Conservation (phyloP, 2,329 filamentous ascomycete species). For the Cadophora malorum region DNA sequence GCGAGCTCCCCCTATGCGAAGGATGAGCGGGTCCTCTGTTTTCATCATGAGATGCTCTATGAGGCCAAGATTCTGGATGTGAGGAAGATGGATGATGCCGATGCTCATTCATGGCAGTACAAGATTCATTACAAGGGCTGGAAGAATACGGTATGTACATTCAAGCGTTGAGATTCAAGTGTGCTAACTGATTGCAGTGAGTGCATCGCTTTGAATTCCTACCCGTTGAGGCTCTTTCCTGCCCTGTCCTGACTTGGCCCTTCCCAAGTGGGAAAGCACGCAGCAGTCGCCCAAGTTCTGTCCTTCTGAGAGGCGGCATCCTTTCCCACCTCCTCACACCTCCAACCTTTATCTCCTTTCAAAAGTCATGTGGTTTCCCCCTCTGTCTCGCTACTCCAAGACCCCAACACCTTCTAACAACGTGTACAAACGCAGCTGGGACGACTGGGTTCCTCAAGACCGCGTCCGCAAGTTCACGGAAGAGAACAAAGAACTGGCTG, state of each 20-base stretch:
- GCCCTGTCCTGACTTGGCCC: not conserved
- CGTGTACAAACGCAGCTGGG: slow-evolving; percentile 67
- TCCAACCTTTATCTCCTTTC: slow-evolving; percentile 1
- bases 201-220: slow-evolving; percentile 20
- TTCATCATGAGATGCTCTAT: slow-evolving; percentile 96
- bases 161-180: slow-evolving; percentile 6
- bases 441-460: slow-evolving; percentile 96
- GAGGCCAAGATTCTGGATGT: slow-evolving; percentile 94
- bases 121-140: slow-evolving; percentile 98
- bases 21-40: slow-evolving; percentile 95
- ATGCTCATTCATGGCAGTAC: slow-evolving; percentile 75
- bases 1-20: slow-evolving; percentile 53
- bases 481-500: slow-evolving; percentile 90
- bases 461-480: slow-evolving; percentile 93
- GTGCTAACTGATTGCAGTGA: slow-evolving; percentile 29
- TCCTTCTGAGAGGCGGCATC: not conserved
- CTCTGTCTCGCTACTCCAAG: slow-evolving; percentile 26
- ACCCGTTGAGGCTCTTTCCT: not conserved
- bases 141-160: slow-evolving; percentile 82
- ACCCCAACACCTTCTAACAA: slow-evolving; percentile 30
- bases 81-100: slow-evolving; percentile 67
- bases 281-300: not conserved
- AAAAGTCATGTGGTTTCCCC: slow-evolving; percentile 40
- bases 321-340: not conserved
- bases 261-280: slow-evolving; percentile 32